phyloP scores from a whole-genome alignment of 371 early-diverging fungal genomes.

The Umbelopsis sp. region DNA sequence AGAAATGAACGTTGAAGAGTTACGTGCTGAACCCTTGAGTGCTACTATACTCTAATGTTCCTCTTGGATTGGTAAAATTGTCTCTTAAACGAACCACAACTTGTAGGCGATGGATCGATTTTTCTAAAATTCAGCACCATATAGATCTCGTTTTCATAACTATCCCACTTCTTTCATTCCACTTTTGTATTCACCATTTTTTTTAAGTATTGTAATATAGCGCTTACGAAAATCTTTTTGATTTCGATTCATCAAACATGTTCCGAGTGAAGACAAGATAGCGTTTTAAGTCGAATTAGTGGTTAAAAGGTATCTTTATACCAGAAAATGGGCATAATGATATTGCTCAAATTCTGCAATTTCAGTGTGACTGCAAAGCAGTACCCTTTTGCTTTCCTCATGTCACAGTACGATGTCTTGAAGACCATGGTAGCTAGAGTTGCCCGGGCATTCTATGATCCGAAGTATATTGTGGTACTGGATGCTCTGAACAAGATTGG shows the following conservation, averaged over 20 bases:
- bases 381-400: neutral
- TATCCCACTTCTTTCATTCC: neutral
- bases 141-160: neutral
- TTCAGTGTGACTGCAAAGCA: constrained; percentile 1
- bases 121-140: neutral
- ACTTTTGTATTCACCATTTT: no score
- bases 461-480: constrained; percentile 78
- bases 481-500: constrained; percentile 68
- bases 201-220: constrained; percentile 2
- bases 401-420: constrained; percentile 53
- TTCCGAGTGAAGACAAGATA: no score
- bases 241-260: neutral
- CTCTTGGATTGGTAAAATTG: no score
- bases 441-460: constrained; percentile 85
- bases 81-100: no score
- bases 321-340: neutral
- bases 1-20: constrained; percentile 41
- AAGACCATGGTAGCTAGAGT: constrained; percentile 80
- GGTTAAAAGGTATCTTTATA: no score
- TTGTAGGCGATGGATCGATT: no score
- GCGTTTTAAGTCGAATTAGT: no score
- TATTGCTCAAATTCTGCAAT: neutral
- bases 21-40: constrained; percentile 51
- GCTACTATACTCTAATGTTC: constrained; percentile 26
- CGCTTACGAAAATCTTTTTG: neutral